Conservation (phyloP, 441 rosid genomes). For the Jatropha multifida region DNA sequence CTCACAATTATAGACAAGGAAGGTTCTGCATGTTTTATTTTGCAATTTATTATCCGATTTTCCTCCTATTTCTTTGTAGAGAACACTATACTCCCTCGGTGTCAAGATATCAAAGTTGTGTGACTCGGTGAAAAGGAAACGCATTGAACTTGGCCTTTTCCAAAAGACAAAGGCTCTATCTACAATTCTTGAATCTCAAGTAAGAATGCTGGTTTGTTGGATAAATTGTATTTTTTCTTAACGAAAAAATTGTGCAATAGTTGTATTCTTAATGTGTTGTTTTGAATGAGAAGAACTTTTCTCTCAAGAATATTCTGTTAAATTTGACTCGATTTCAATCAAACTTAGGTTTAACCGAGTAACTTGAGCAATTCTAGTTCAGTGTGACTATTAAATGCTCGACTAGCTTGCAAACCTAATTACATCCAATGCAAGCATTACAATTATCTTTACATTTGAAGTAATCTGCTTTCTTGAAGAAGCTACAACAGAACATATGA, state of each 20-base stretch:
- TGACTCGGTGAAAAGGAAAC: constrained; percentile 57
- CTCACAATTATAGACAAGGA: background rate
- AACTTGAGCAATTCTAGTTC: too few species aligned
- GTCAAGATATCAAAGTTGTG: constrained; percentile 52
- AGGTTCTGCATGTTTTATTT: too few species aligned
- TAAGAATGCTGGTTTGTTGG: constrained; percentile 31
- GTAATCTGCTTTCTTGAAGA: too few species aligned
- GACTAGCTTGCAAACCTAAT: too few species aligned
- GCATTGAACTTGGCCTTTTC: constrained; percentile 46
- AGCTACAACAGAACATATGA: too few species aligned
- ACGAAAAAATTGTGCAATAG: background rate
- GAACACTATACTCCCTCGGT: constrained; percentile 47
- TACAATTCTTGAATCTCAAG: constrained; percentile 60
- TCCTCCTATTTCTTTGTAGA: constrained; percentile 40
- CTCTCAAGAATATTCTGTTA: too few species aligned
- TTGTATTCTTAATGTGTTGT: background rate
- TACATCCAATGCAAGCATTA: too few species aligned
- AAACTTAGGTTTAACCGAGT: too few species aligned
- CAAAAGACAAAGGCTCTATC: constrained; percentile 39
- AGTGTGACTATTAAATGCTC: too few species aligned
- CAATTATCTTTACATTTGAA: too few species aligned
- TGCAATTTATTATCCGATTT: background rate
- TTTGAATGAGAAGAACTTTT: background rate
- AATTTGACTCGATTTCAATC: too few species aligned
- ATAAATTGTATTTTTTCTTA: background rate